phyloP scores from a whole-genome alignment of 169 alveolate genomes.

The Babesia sp. region DNA sequence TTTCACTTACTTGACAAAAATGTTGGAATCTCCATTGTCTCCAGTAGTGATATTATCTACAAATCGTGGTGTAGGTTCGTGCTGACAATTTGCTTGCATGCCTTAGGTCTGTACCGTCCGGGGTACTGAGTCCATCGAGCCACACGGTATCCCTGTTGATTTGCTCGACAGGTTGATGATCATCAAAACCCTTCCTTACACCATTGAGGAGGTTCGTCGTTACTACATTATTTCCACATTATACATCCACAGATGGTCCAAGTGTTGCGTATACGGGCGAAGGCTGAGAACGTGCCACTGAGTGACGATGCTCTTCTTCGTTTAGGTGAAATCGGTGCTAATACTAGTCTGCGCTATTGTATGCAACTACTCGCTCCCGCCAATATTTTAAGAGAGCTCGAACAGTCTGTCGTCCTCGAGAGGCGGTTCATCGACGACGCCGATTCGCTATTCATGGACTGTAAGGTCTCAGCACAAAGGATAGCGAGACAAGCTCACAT shows the following conservation, averaged over 20 bases:
- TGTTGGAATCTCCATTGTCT: slow-evolving; percentile 95
- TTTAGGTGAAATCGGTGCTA: slow-evolving; percentile 95
- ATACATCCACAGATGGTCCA: slow-evolving; percentile 70
- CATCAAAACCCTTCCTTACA: slow-evolving; percentile 96
- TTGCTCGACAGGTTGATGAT: slow-evolving; percentile 97
- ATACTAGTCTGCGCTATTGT: slow-evolving; percentile 93
- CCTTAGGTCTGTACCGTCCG: slow-evolving; percentile 85
- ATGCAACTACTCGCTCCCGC: slow-evolving; percentile 96
- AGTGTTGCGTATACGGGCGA: slow-evolving; percentile 95
- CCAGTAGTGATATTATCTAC: slow-evolving; percentile 99
- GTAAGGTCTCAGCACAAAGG: slow-evolving; percentile 94
- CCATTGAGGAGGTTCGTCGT: slow-evolving; percentile 82
- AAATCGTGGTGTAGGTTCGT: slow-evolving; percentile 90
- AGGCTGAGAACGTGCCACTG: slow-evolving; percentile 92
- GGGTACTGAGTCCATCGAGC: slow-evolving; percentile 97
- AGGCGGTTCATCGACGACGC: slow-evolving; percentile 92
- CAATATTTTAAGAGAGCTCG: slow-evolving; percentile 90
- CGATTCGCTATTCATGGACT: slow-evolving; percentile 94
- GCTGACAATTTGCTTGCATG: background rate
- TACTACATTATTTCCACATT: background rate
- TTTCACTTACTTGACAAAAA: slow-evolving; percentile 97
- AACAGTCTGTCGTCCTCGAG: slow-evolving; percentile 88
- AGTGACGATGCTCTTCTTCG: slow-evolving; percentile 94
- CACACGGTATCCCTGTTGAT: slow-evolving; percentile 99
- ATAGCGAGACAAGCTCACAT: slow-evolving; percentile 90